phyloP scores from a whole-genome alignment of 495 filamentous ascomycete species.

The Pyrenula massariospora region DNA sequence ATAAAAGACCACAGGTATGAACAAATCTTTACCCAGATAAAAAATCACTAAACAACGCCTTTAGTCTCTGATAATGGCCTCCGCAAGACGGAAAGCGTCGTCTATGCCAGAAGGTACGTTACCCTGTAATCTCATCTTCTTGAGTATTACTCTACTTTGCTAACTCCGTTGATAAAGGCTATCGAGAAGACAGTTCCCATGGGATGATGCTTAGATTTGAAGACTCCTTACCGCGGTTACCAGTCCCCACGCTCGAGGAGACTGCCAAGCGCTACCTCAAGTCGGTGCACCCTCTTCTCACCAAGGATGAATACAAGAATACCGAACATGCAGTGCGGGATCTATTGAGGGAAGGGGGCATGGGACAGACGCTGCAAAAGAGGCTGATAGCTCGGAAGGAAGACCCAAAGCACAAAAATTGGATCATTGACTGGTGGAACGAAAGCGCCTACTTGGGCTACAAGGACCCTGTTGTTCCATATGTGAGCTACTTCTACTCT shows the following conservation, averaged over 20 bases:
- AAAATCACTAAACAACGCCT: background rate
- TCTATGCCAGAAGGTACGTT: conserved; percentile 38
- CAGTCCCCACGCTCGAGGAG: conserved; percentile 89
- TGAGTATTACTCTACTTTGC: background rate
- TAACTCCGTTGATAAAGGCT: conserved; percentile 40
- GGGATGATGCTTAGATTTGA: conserved; percentile 93
- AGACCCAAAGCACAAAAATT: conserved; percentile 80
- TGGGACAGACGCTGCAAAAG: conserved; percentile 79
- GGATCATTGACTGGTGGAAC: conserved; percentile 98
- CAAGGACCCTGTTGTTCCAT: conserved; percentile 93
- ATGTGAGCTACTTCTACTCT: conserved; percentile 99
- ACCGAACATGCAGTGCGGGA: conserved; percentile 75
- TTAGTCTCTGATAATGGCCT: conserved; percentile 33
- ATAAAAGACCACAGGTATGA: background rate
- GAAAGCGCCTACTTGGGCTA: conserved; percentile 80
- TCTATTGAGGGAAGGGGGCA: conserved; percentile 70
- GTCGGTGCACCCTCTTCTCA: conserved; percentile 75
- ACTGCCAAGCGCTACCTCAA: conserved; percentile 86
- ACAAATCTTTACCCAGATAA: background rate
- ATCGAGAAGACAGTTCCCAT: conserved; percentile 83
- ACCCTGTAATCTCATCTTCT: conserved; percentile 1
- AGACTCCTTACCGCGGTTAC: conserved; percentile 82
- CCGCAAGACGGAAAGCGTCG: conserved; percentile 41
- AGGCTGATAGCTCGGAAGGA: conserved; percentile 71
- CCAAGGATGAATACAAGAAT: conserved; percentile 54